Evolutionary conservation across 192 early-diverging fungal species (phyloP).

Genomic region (Phycomyces blakesleeanus): DNA sequence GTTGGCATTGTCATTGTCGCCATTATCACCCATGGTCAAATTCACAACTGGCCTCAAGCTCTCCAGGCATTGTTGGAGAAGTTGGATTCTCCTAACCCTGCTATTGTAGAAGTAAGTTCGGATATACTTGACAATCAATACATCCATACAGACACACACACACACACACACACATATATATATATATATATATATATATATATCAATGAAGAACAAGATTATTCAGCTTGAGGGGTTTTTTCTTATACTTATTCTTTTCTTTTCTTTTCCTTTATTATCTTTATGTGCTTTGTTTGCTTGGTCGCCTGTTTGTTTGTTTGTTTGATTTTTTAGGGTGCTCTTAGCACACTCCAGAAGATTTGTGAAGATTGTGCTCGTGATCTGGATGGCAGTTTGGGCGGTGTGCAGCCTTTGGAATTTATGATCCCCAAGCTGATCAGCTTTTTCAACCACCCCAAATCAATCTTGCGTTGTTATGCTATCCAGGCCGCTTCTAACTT

Average conservation of each 20-base stretch:
- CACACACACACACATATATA: no score
- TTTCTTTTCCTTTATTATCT: no score
- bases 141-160: no score
- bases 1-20: constrained; percentile 89
- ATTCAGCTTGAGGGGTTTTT: no score
- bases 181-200: no score
- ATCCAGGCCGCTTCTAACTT: constrained; percentile 87
- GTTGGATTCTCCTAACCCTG: constrained; percentile 65
- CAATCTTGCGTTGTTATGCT: constrained; percentile 74
- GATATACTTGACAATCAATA: background rate
- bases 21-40: constrained; percentile 64
- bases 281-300: no score
- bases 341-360: constrained; percentile 87
- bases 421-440: constrained; percentile 90
- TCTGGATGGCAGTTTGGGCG: constrained; percentile 71
- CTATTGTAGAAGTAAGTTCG: constrained; percentile 70
- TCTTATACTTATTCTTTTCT: no score
- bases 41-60: constrained; percentile 81
- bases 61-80: constrained; percentile 74
- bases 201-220: no score
- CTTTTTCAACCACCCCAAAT: constrained; percentile 74
- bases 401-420: constrained; percentile 71
- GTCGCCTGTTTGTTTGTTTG: no score
- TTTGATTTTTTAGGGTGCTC: constrained; percentile 73
- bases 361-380: constrained; percentile 90